Conservation (phyloP, 805 yeast species). For the Wickerhamiella musiphila region DNA sequence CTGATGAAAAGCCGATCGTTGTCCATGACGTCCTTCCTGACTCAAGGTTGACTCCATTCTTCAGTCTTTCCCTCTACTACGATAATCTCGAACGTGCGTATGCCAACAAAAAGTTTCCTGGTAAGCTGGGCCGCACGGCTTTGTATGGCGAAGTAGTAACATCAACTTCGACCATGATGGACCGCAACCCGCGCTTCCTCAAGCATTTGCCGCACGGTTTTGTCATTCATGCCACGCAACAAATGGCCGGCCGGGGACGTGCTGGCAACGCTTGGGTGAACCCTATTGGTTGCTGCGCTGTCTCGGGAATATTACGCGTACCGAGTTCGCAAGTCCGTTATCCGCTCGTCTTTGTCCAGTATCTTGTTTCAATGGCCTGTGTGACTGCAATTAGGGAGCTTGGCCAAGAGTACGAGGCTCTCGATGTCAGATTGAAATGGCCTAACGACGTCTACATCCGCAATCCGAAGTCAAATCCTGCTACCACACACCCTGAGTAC, state of each 20-base stretch:
- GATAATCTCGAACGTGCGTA: slow-evolving; percentile 20
- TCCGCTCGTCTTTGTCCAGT: slow-evolving; percentile 71
- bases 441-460: slow-evolving; percentile 85
- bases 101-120: slow-evolving; percentile 15
- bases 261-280: slow-evolving; percentile 93
- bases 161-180: slow-evolving; percentile 68
- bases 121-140: slow-evolving; percentile 39
- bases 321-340: slow-evolving; percentile 31
- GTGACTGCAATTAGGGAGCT: slow-evolving; percentile 58
- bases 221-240: slow-evolving; percentile 59
- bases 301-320: slow-evolving; percentile 50
- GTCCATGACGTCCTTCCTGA: slow-evolving; percentile 33
- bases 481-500: slow-evolving; percentile 30
- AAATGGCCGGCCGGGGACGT: slow-evolving; percentile 83
- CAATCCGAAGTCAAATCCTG: too few species aligned
- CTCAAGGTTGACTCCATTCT: slow-evolving; percentile 46
- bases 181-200: slow-evolving; percentile 47
- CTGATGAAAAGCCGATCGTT: slow-evolving; percentile 36
- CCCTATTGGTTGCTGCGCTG: slow-evolving; percentile 81
- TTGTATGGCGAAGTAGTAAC: slow-evolving; percentile 80
- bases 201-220: slow-evolving; percentile 48
- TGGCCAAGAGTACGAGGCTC: slow-evolving; percentile 45
- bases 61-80: slow-evolving; percentile 45
- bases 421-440: slow-evolving; percentile 84
- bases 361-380: slow-evolving; percentile 64